Evolutionary conservation across 257 asterid genomes (phyloP).

Genomic region (Fraxinus americana): DNA sequence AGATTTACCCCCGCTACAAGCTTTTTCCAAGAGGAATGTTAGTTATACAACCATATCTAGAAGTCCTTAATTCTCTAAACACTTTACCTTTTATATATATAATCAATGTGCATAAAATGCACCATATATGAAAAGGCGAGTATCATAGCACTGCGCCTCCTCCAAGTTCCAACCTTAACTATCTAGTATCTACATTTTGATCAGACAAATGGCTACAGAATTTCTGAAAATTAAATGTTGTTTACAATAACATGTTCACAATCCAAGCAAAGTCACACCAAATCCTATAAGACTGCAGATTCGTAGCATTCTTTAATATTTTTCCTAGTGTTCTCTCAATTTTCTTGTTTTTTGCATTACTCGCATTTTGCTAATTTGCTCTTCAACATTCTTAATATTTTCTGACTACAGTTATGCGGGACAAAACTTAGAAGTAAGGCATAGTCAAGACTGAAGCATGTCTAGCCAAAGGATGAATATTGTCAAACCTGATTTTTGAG

Average conservation of each 20-base stretch:
- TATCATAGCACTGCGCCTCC: not conserved
- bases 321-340: no score
- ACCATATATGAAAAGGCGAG: not conserved
- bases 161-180: not conserved
- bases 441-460: not conserved
- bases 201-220: not conserved
- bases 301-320: no score
- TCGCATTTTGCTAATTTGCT: not conserved
- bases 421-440: not conserved
- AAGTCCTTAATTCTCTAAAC: not conserved
- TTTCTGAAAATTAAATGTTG: not conserved
- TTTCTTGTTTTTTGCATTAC: not conserved
- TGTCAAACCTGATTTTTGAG: constrained; percentile 62
- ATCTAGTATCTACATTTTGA: not conserved
- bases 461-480: not conserved
- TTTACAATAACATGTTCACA: not conserved
- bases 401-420: not conserved
- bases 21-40: not conserved
- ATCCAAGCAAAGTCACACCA: not conserved
- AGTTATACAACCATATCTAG: not conserved
- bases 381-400: not conserved
- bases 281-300: no score
- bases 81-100: not conserved
- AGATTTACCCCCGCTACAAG: not conserved
- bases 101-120: not conserved